Base-by-base conservation (phyloP, 805 yeast species). In the Yarrowia bubula region DNA sequence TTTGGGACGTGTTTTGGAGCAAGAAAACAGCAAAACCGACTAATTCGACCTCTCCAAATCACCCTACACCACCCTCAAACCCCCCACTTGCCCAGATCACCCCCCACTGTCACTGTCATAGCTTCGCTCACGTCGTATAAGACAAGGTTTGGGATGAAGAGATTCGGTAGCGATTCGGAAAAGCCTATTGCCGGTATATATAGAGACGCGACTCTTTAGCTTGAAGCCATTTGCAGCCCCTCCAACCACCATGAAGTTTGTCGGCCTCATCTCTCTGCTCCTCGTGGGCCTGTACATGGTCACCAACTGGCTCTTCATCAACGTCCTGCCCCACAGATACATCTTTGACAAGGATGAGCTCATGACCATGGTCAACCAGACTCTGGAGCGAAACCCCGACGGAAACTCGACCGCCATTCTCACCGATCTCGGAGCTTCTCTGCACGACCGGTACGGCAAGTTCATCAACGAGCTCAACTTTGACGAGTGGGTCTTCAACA, bases 401-500 rank as follows among this genome's bases (percentile, higher is more conserved):
- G 74, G 87, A 70, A 81, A 69, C 67, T 70, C 89, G 39, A 84
- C 88, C 8, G 86, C 81, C 2, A 75, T 92, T 66, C 78, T 92
- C 75, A 74, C 79, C 17, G 89, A 83, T 57, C 78, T 93, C 67
- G 84, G 89, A 38, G 80, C 81, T 1, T 80, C 77, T 38, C 74
- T 92, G 66, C 80, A 86, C 67, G 79, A 75, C 3, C 83, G 80
- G 51, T 95, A 95, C 75, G 96, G 96, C 11, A 86, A 84, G 8
- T 74, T 82, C 69, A 83, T 93, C 76, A 90, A 90, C 76, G 86
- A 85, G 69, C 81, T 88, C 69, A 84, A 86, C 74, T 79, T 81
- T 60, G 88, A 89, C 63, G 93, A 92, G 69, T 95, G 98, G 98
- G 88, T 95, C 61, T 93, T 86, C 84, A 95, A 95, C 83, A 91